Conservation (phyloP, 2,329 filamentous ascomycete species). For the Didymella segeticola region DNA sequence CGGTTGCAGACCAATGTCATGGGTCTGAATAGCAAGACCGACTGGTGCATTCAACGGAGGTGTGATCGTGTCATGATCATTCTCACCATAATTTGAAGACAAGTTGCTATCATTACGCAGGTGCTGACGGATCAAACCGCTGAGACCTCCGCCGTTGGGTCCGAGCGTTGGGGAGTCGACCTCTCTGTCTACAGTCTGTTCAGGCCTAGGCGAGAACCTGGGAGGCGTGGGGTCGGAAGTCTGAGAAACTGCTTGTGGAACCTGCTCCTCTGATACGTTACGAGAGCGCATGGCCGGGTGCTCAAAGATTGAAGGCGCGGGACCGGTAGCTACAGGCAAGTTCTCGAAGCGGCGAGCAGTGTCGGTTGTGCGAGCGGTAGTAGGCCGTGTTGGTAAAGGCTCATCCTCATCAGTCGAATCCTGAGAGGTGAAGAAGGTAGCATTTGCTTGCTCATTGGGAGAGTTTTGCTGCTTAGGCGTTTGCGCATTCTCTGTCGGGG, state of each 20-base stretch:
- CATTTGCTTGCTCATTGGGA: constrained; percentile 22
- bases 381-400: constrained; percentile 21
- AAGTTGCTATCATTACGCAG: constrained; percentile 79
- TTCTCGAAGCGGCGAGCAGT: constrained; percentile 41
- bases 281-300: constrained; percentile 48
- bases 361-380: constrained; percentile 25
- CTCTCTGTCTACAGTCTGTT: constrained; percentile 33
- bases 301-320: constrained; percentile 44
- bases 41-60: constrained; percentile 29
- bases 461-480: constrained; percentile 19
- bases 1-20: constrained; percentile 39
- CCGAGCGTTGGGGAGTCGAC: constrained; percentile 82
- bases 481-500: constrained; percentile 6
- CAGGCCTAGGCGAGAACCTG: constrained; percentile 17
- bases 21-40: constrained; percentile 45
- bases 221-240: constrained; percentile 5
- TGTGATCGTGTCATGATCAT: constrained; percentile 43
- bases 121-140: constrained; percentile 83
- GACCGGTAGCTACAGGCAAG: constrained; percentile 41
- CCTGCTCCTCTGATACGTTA: constrained; percentile 31
- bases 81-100: constrained; percentile 73
- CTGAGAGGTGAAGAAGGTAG: constrained; percentile 42
- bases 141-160: constrained; percentile 69
- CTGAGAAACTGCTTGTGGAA: constrained; percentile 17
- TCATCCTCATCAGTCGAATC: constrained; percentile 45